phyloP scores from a whole-genome alignment of 2,329 filamentous ascomycete genomes.

The Claviceps arundinis region DNA sequence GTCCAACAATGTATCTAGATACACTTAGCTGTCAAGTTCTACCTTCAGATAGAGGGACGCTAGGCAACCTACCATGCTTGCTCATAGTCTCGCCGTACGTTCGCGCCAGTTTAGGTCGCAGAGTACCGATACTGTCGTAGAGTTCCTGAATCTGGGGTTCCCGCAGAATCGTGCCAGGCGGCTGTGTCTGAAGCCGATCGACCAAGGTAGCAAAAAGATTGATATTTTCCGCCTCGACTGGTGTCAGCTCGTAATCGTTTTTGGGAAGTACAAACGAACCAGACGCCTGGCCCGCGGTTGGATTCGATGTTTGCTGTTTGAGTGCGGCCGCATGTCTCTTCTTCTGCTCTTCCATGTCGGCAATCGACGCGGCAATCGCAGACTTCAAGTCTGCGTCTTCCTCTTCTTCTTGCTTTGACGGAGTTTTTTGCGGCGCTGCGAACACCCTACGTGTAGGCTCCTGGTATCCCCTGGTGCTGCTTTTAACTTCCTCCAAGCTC shows the following conservation, averaged over 20 bases:
- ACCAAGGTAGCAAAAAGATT: slow-evolving; percentile 90
- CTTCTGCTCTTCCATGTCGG: slow-evolving; percentile 98
- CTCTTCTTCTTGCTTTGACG: slow-evolving; percentile 50
- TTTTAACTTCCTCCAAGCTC: slow-evolving; percentile 88
- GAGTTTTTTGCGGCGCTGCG: slow-evolving; percentile 13
- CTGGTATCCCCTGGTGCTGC: slow-evolving; percentile 59
- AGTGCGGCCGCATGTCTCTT: slow-evolving; percentile 73
- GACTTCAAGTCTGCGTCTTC: slow-evolving; percentile 89
- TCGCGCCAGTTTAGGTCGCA: slow-evolving; percentile 84
- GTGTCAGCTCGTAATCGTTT: slow-evolving; percentile 87
- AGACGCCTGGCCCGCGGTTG: slow-evolving; percentile 21
- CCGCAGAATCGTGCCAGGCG: slow-evolving; percentile 86
- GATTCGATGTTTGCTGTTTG: slow-evolving; percentile 58
- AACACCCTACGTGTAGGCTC: slow-evolving; percentile 35
- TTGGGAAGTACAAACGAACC: slow-evolving; percentile 51
- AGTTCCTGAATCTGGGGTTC: slow-evolving; percentile 97
- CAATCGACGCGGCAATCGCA: slow-evolving; percentile 85
- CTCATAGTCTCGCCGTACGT: slow-evolving; percentile 99
- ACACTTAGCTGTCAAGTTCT: not conserved
- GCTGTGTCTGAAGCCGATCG: slow-evolving; percentile 86
- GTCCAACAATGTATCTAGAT: slow-evolving; percentile 74
- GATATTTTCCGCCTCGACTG: slow-evolving; percentile 93
- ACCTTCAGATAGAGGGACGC: not conserved
- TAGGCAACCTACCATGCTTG: slow-evolving; percentile 69
- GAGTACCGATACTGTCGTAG: slow-evolving; percentile 89